Conservation (phyloP, 768 basidiomycete genomes). For the Crucibulum laeve region DNA sequence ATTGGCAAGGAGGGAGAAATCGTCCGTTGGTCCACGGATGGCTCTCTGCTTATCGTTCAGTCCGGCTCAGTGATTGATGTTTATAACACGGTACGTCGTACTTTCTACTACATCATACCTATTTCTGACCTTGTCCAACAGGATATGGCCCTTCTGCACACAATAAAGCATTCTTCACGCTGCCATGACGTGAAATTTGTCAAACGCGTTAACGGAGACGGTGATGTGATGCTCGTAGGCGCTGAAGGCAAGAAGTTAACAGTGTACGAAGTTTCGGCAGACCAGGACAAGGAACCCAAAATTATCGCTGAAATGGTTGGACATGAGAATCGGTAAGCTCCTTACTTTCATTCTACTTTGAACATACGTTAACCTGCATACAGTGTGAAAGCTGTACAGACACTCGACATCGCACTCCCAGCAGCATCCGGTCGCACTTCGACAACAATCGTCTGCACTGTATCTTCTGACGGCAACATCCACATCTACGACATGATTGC, state of each 20-base stretch:
- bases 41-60: conserved; percentile 78
- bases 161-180: conserved; percentile 72
- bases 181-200: conserved; percentile 84
- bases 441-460: conserved; percentile 68
- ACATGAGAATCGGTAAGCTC: conserved; percentile 79
- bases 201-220: conserved; percentile 46
- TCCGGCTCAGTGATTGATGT: conserved; percentile 72
- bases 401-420: conserved; percentile 57
- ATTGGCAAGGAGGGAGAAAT: conserved; percentile 90
- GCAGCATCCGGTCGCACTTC: conserved; percentile 23
- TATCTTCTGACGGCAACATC: conserved; percentile 88
- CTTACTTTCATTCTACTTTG: conserved; percentile 3
- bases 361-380: conserved; percentile 2
- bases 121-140: conserved; percentile 22
- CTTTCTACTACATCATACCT: neutral
- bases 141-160: conserved; percentile 77
- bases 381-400: conserved; percentile 82
- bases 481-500: conserved; percentile 67
- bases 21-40: conserved; percentile 83
- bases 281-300: conserved; percentile 39
- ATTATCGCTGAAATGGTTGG: conserved; percentile 75
- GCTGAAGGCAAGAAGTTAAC: conserved; percentile 90
- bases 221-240: conserved; percentile 74
- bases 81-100: conserved; percentile 64
- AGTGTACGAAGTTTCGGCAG: conserved; percentile 59